Conservation (phyloP, 257 asterid genomes). For the Penstemon davidsonii region DNA sequence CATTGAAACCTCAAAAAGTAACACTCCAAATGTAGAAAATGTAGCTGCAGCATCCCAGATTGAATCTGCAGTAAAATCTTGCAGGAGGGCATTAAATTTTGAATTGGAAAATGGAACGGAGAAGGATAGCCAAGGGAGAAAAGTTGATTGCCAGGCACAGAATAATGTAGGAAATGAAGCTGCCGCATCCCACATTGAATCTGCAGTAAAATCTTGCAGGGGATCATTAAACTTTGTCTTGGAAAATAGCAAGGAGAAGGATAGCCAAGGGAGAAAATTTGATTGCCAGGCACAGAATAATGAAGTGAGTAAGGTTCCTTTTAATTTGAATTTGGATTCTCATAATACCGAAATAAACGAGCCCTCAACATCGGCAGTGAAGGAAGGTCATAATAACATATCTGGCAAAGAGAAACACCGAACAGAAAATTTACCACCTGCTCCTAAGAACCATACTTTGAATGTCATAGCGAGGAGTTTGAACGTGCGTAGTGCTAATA, state of each 20-base stretch:
- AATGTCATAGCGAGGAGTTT: conserved; percentile 63
- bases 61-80: conserved; percentile 44
- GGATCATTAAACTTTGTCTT: conserved; percentile 58
- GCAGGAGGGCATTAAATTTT: conserved; percentile 66
- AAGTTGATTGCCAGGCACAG: conserved; percentile 30
- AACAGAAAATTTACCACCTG: conserved; percentile 22
- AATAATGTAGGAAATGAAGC: conserved; percentile 34
- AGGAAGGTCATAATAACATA: conserved; percentile 30
- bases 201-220: conserved; percentile 56
- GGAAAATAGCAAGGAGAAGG: conserved; percentile 39
- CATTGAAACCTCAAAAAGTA: conserved; percentile 30
- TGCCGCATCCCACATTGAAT: conserved; percentile 32
- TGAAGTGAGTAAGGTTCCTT: conserved; percentile 36
- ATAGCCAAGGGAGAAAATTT: conserved; percentile 30
- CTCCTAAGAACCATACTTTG: conserved; percentile 48
- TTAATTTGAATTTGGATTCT: conserved; percentile 40
- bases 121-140: conserved; percentile 36
- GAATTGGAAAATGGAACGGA: conserved; percentile 40
- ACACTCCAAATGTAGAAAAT: conserved; percentile 27
- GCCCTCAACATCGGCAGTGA: conserved; percentile 32
- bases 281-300: conserved; percentile 34
- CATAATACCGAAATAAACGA: conserved; percentile 35
- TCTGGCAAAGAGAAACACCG: conserved; percentile 31
- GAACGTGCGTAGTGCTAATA: conserved; percentile 38
- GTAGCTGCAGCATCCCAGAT: conserved; percentile 33